phyloP scores from a whole-genome alignment of 106 monocot species.

The Platanthera zijinensis region DNA sequence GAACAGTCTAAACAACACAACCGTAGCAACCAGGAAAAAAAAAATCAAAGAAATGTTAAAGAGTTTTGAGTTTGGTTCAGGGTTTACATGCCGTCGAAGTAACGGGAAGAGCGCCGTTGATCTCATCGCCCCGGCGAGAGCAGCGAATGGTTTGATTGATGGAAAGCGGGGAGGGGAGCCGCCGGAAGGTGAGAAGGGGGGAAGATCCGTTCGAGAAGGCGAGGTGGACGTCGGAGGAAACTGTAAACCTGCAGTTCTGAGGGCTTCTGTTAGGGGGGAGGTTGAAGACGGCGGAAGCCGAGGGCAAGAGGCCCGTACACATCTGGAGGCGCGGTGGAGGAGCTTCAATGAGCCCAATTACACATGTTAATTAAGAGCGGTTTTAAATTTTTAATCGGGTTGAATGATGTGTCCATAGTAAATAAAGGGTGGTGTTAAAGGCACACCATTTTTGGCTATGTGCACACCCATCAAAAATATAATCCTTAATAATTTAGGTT shows the following conservation, averaged over 20 bases:
- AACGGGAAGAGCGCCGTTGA: slow-evolving; percentile 9
- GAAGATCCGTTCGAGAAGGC: neutral
- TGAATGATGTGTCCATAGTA: too few relatives aligned
- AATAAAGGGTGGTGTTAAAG: too few relatives aligned
- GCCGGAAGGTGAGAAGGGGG: neutral
- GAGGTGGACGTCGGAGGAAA: neutral
- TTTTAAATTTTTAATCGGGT: too few relatives aligned
- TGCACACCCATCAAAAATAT: too few relatives aligned
- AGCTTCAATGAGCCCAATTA: neutral
- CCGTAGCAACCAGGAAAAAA: neutral
- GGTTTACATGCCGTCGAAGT: slow-evolving; percentile 6
- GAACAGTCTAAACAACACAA: neutral
- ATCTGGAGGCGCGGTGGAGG: neutral
- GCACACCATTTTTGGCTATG: too few relatives aligned
- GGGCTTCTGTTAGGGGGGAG: slow-evolving; percentile 20
- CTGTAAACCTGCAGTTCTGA: slow-evolving; percentile 13
- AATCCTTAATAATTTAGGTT: too few relatives aligned
- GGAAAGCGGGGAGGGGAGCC: neutral
- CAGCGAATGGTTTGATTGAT: slow-evolving; percentile 3
- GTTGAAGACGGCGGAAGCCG: neutral
- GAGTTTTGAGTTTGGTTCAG: neutral
- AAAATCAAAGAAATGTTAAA: neutral
- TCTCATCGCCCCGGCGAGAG: slow-evolving; percentile 8
- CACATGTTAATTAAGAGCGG: too few relatives aligned
- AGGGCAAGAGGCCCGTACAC: neutral